These are phyloP conservation scores for Phaffia australis DNA, from an alignment of 768 basidiomycete species.

Conservation along the genomic window DNA sequence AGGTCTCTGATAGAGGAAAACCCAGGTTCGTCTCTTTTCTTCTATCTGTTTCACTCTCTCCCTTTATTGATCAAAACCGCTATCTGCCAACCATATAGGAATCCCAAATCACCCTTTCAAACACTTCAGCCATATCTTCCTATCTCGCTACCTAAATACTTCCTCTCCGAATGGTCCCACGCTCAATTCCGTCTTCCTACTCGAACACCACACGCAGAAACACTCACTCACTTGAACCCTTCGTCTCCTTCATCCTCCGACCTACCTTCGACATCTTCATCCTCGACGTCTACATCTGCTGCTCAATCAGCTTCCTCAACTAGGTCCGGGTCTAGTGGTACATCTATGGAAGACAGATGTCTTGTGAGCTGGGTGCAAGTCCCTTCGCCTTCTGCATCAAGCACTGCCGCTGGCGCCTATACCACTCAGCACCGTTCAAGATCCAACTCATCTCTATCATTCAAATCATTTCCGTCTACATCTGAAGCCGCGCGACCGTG, in stretches of 20 bases:
- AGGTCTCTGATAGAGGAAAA: conserved; percentile 43
- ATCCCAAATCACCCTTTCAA: conserved; percentile 73
- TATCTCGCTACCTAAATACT: conserved; percentile 61
- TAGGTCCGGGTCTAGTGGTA: too few relatives aligned
- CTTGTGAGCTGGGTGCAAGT: conserved; percentile 63
- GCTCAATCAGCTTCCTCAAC: too few relatives aligned
- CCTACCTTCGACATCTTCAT: too few relatives aligned
- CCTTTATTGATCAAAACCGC: not conserved
- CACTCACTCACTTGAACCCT: conserved; percentile 19
- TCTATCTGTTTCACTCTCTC: too few relatives aligned
- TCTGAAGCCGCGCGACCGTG: not conserved
- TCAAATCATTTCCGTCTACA: not conserved
- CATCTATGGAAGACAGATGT: conserved; percentile 57
- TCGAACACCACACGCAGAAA: conserved; percentile 57
- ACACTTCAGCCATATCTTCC: conserved; percentile 68
- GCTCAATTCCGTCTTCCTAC: conserved; percentile 81
- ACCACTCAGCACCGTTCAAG: not conserved
- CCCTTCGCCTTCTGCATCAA: conserved; percentile 15
- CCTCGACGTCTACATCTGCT: too few relatives aligned
- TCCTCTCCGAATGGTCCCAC: conserved; percentile 93
- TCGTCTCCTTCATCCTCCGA: not conserved
- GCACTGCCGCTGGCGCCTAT: not conserved
- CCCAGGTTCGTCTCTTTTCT: too few relatives aligned
- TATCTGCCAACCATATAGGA: conserved; percentile 42
- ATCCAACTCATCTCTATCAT: not conserved